Evolutionary conservation across 352 stramenopile species (phyloP), one percentile per base, ranked within the genome.

Genomic region (Phytophthora chlamydospora): DNA sequence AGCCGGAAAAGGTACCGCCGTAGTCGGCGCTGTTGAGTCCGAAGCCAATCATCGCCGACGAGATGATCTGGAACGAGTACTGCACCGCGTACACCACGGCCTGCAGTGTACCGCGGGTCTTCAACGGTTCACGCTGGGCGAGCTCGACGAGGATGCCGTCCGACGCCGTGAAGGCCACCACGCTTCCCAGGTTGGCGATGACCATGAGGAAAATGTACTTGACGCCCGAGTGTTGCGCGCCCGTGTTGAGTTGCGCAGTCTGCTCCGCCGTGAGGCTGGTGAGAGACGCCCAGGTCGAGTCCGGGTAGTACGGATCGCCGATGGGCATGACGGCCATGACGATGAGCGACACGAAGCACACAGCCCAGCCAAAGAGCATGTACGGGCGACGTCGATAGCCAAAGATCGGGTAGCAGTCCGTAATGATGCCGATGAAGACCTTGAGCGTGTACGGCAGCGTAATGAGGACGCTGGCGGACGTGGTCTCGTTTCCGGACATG

Each of bases 181-280:
- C 76, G 27, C 80, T 89, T 24, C 80, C 79, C 11, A 87, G 44
- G 33, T 83, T 85, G 8, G 83, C 81, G 29, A 88, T 45, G 11
- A 88, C 76, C 62, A 93, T 77, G 43, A 82, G 58, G 16, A 82
- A 47, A 17, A 81, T 75, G 58, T 75, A 81, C 41, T 73, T 66
- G 45, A 67, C 60, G n/a, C 74, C 75, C 7, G 56, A 57, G 16
- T 70, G 39, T 2, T 59, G 66, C 6, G 73, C 69, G 13, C 57
- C 54, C 1, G 62, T 59, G 48, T 82, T 76, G 49, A 77, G 29
- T 14, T 60, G 42, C 27, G 49, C 50, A 2, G 56, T 48, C 35
- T 74, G 54, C 1, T 63, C 64, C 0, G 13, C 43, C 9, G 64
- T 55, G 32, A 68, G 48, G 43, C 21, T 59, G 6, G 35, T 56